phyloP scores from a whole-genome alignment of 257 asterid species.

The Scutellaria barbata region DNA sequence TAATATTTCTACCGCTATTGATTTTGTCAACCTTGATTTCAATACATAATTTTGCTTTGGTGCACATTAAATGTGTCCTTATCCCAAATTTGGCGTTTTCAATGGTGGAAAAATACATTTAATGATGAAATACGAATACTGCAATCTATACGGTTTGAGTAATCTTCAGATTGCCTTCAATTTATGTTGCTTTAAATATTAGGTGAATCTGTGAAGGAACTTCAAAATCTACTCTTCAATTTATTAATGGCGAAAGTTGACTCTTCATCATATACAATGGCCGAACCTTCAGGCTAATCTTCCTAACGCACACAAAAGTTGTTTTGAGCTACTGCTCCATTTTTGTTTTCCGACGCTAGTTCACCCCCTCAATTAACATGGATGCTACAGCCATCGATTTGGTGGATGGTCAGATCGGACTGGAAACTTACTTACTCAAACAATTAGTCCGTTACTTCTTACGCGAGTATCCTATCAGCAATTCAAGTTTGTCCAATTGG shows the following conservation, averaged over 20 bases:
- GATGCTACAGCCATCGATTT: conserved; percentile 20
- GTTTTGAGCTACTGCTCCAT: conserved; percentile 15
- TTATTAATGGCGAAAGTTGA: conserved; percentile 11
- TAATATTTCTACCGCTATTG: no score
- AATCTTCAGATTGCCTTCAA: conserved; percentile 24
- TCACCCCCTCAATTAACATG: conserved; percentile 13
- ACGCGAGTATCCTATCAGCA: conserved; percentile 10
- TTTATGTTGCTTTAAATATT: conserved; percentile 13
- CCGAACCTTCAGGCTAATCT: conserved; percentile 9
- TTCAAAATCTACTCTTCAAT: conserved; percentile 5
- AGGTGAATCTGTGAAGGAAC: conserved; percentile 21
- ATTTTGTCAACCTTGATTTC: no score
- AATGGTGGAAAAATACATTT: conserved; percentile 25
- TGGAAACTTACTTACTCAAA: conserved; percentile 3
- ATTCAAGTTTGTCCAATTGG: conserved; percentile 19
- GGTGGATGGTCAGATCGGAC: conserved; percentile 16
- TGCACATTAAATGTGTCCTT: neutral
- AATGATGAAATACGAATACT: conserved; percentile 28
- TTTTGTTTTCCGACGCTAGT: conserved; percentile 15
- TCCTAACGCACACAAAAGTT: conserved; percentile 18
- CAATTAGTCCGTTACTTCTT: conserved; percentile 31
- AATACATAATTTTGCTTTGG: no score
- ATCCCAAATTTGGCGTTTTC: conserved; percentile 7
- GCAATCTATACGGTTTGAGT: conserved; percentile 27
- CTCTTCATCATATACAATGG: conserved; percentile 9